Conservation (phyloP, 1,139 yeast genomes). For the Candida albicans region DNA sequence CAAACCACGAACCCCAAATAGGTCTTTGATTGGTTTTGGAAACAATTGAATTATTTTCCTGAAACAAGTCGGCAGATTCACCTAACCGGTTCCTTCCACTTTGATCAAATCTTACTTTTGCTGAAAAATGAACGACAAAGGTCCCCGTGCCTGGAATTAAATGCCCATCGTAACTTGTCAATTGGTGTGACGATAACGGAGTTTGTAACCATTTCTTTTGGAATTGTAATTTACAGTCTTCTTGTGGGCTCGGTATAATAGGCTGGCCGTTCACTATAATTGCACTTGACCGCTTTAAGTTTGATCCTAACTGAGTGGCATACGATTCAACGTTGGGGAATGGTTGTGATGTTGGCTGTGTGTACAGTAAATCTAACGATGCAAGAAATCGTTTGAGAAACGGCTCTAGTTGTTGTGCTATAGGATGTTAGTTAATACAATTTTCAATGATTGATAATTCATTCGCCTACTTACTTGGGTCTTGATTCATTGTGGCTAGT, state of each 20-base stretch:
- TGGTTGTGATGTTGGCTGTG: slow-evolving; percentile 23
- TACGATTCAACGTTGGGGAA: slow-evolving; percentile 47
- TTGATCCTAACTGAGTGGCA: slow-evolving; percentile 52
- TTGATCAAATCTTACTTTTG: slow-evolving; percentile 74
- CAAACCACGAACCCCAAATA: slow-evolving; percentile 69
- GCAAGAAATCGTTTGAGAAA: slow-evolving; percentile 38
- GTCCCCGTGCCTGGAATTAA: slow-evolving; percentile 69
- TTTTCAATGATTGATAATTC: not conserved
- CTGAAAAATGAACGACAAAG: slow-evolving; percentile 52
- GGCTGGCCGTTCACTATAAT: slow-evolving; percentile 69
- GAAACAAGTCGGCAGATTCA: slow-evolving; percentile 52
- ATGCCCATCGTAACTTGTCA: slow-evolving; percentile 66
- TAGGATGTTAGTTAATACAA: slow-evolving; percentile 5
- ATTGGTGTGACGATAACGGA: slow-evolving; percentile 62
- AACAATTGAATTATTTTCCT: slow-evolving; percentile 12
- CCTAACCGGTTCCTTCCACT: slow-evolving; percentile 66
- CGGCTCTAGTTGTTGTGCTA: slow-evolving; percentile 49
- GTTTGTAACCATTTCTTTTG: slow-evolving; percentile 64
- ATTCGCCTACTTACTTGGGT: slow-evolving; percentile 24
- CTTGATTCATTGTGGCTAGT: slow-evolving; percentile 17
- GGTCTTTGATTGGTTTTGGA: slow-evolving; percentile 28
- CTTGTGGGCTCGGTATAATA: slow-evolving; percentile 37
- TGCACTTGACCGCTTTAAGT: slow-evolving; percentile 45
- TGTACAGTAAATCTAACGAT: slow-evolving; percentile 40
- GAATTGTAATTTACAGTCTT: slow-evolving; percentile 55